Evolutionary conservation across 768 basidiomycete genomes (phyloP), one percentile per base, ranked within the genome.

Genomic region (Rubroboletus satanas): DNA sequence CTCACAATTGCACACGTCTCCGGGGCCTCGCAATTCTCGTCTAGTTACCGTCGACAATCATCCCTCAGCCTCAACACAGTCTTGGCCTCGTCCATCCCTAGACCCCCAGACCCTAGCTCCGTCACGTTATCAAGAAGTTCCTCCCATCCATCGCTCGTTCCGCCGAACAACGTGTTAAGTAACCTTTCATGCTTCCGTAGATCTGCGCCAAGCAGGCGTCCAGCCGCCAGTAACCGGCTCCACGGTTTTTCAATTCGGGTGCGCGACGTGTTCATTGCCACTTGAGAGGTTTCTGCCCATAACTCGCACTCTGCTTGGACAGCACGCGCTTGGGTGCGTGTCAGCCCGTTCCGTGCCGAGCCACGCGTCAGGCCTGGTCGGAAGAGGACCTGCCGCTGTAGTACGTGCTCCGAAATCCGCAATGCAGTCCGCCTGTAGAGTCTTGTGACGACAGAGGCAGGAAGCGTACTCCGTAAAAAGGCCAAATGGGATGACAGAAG

Each of bases 381-480:
- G 65, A 89, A 90, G 37, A 88, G 69, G 51, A 97, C 83, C 55
- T 88, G 83, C 14, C 94, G 87, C 59, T 94, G 90, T 18, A 90
- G 73, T 49, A 98, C 84, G 66, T 94, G 84, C 46, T 87, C 83
- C 0, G 88, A 77, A 12, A 98, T 65, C 36, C 83, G 81, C 8
- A 83, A 73, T 21, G 87, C 83, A 56, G 88, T 84, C 31, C 82
- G 81, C 33, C 93, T 80, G 69, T 97, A 98, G 21, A 96, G 68
- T 10, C 74, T 67, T 2, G 83, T 84, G 44, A 85, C 72, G 0
- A 75, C 75, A 1, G 79, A 65, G 26, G 75, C 74, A 0, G 94
- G 85, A 26, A 96, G 79, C 1, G 80, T 82, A 28, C 74, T 72
- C 3, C 81, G 79, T 51, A 98, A 74, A 64, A 84, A 83, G 7